Percentiles rank a stretch among this genome's conserved stretches.
Evolutionary conservation across 192 early-diverging fungal genomes (phyloP).

Genomic region (Coemansia sp.): DNA sequence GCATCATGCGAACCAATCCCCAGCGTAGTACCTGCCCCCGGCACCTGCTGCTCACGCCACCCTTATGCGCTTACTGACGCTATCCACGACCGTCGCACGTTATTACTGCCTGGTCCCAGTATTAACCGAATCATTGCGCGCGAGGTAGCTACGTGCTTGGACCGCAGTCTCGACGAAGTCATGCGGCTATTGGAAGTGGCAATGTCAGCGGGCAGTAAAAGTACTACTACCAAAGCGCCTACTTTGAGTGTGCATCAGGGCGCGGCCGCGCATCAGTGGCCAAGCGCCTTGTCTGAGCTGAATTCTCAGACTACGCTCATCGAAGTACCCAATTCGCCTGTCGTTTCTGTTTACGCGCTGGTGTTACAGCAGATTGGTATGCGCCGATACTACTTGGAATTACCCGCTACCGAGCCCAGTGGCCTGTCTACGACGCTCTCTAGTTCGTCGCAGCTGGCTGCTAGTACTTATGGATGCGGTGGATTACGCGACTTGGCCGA

Average conservation of each 20-base stretch:
- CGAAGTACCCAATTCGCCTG: slow-evolving; percentile 52
- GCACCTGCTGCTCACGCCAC: slow-evolving; percentile 24
- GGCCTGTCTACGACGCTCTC: slow-evolving; percentile 11
- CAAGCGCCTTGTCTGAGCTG: slow-evolving; percentile 6
- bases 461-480: not conserved
- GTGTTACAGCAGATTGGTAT: slow-evolving; percentile 49
- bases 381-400: slow-evolving; percentile 44
- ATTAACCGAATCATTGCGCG: slow-evolving; percentile 25
- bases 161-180: slow-evolving; percentile 37
- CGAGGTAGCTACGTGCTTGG: slow-evolving; percentile 45
- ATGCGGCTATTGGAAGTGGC: slow-evolving; percentile 26
- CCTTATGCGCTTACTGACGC: slow-evolving; percentile 5
- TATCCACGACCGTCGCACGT: slow-evolving; percentile 25
- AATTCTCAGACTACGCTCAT: slow-evolving; percentile 8
- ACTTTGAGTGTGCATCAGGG: not conserved
- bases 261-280: slow-evolving; percentile 24
- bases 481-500: slow-evolving; percentile 2
- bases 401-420: slow-evolving; percentile 10
- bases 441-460: slow-evolving; percentile 16
- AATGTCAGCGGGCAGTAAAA: slow-evolving; percentile 18
- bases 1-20: not conserved
- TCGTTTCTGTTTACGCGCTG: slow-evolving; percentile 50
- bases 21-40: slow-evolving; percentile 4
- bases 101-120: slow-evolving; percentile 28
- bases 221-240: not conserved